Conservation (phyloP, 495 filamentous ascomycete genomes). For the Letharia lupina region DNA sequence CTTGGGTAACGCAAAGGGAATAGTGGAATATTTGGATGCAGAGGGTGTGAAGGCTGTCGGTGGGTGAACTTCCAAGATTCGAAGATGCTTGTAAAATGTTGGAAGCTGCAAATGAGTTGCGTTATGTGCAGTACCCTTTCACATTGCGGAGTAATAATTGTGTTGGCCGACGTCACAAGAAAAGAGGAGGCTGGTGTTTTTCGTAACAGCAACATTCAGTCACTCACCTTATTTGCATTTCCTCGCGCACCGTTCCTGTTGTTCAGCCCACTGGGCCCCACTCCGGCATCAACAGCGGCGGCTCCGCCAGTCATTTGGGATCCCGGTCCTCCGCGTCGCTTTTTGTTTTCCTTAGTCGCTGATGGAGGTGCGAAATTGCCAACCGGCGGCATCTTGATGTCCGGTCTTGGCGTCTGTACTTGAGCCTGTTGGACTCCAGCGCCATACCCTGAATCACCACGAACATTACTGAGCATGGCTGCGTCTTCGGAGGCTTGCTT, state of each 20-base stretch:
- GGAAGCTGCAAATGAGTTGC: not conserved
- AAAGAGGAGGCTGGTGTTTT: slow-evolving; percentile 6
- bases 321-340: slow-evolving; percentile 48
- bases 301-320: slow-evolving; percentile 27
- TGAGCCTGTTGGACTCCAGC: slow-evolving; percentile 34
- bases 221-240: slow-evolving; percentile 45
- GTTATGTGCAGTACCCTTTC: not conserved
- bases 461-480: slow-evolving; percentile 51
- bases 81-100: not conserved
- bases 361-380: slow-evolving; percentile 85
- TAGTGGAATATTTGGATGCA: not conserved
- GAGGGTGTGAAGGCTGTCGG: not conserved
- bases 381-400: slow-evolving; percentile 78
- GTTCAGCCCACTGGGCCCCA: slow-evolving; percentile 22
- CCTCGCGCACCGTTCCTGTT: slow-evolving; percentile 29
- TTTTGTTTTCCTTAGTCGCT: slow-evolving; percentile 73
- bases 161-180: not conserved
- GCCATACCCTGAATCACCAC: slow-evolving; percentile 41
- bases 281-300: slow-evolving; percentile 17
- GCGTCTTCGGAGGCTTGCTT: slow-evolving; percentile 59
- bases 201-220: slow-evolving; percentile 1
- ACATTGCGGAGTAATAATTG: not conserved
- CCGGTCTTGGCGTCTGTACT: slow-evolving; percentile 44
- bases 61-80: not conserved
- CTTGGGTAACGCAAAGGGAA: not conserved